These are phyloP conservation scores for Decorospora gaudefroyi DNA, from an alignment of 2,329 filamentous ascomycete genomes.

Conservation along the genomic window DNA sequence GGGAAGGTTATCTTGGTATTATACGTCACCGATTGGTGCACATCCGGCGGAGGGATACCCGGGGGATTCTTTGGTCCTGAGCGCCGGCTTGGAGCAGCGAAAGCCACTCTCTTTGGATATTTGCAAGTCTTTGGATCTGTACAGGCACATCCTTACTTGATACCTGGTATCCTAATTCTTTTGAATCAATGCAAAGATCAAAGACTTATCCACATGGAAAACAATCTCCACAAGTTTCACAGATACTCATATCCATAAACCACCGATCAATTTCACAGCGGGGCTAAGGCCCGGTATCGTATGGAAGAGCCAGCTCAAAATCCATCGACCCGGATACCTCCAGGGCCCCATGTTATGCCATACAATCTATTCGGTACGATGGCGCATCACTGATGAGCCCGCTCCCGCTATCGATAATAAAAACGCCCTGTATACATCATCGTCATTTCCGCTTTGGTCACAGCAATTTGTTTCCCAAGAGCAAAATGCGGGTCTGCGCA, in stretches of 20 bases:
- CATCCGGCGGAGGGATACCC: slow-evolving; percentile 17
- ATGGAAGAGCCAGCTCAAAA: slow-evolving; percentile 16
- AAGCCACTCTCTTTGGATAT: slow-evolving; percentile 1
- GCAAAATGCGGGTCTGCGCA: slow-evolving; percentile 8
- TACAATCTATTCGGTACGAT: slow-evolving; percentile 30
- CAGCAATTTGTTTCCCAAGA: slow-evolving; percentile 9
- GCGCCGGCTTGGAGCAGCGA: slow-evolving; percentile 6
- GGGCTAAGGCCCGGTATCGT: not conserved
- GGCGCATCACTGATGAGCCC: slow-evolving; percentile 11
- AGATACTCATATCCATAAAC: slow-evolving; percentile 4
- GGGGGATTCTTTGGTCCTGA: slow-evolving; percentile 6
- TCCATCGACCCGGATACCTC: slow-evolving; percentile 18
- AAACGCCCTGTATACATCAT: slow-evolving; percentile 14
- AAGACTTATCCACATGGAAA: slow-evolving; percentile 4
- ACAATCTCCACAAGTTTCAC: slow-evolving; percentile 9
- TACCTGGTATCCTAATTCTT: too few species aligned
- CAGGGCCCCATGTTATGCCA: slow-evolving; percentile 22
- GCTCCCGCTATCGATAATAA: slow-evolving; percentile 17
- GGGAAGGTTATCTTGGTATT: slow-evolving; percentile 22
- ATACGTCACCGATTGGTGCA: slow-evolving; percentile 2
- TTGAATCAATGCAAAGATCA: slow-evolving; percentile 5
- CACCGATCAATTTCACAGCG: slow-evolving; percentile 10
- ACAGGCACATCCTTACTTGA: too few species aligned
- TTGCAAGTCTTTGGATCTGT: not conserved
- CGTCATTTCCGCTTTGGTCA: slow-evolving; percentile 17